Conservation (phyloP, 116 monocot species). For the Zostera marina region DNA sequence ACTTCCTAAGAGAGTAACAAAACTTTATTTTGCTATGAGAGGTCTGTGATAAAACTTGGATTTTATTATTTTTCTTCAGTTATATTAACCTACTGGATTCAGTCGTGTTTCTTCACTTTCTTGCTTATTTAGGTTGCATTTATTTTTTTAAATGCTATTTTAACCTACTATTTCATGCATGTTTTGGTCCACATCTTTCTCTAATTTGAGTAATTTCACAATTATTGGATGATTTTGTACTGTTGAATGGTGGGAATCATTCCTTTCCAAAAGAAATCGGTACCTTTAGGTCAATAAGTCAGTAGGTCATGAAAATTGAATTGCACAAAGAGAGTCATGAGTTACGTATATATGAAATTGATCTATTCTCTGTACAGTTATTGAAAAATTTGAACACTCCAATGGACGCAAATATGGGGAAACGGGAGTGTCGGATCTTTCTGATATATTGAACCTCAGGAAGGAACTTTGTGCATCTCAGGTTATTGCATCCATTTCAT, state of each 20-base stretch:
- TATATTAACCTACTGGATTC: background rate
- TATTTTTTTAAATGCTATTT: no score
- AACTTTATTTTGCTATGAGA: constrained; percentile 81
- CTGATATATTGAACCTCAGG: constrained; percentile 32
- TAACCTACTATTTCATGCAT: no score
- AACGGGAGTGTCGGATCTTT: constrained; percentile 38
- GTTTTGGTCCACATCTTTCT: background rate
- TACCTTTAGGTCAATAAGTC: no score
- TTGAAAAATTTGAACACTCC: constrained; percentile 55
- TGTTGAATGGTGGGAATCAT: no score
- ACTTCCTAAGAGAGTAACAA: constrained; percentile 64
- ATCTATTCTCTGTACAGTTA: constrained; percentile 27
- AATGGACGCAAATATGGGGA: constrained; percentile 38
- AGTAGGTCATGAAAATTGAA: no score
- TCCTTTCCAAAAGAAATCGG: no score
- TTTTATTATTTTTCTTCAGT: constrained; percentile 1
- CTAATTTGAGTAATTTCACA: background rate
- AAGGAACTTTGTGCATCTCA: constrained; percentile 69
- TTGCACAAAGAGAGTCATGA: background rate
- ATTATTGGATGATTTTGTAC: background rate
- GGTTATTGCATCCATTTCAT: constrained; percentile 19
- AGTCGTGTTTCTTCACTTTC: no score
- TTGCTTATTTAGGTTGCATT: background rate
- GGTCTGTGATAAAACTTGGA: constrained; percentile 24
- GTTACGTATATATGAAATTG: background rate